Evolutionary conservation across 441 rosid species (phyloP).

Genomic region (Pelargonium australe): DNA sequence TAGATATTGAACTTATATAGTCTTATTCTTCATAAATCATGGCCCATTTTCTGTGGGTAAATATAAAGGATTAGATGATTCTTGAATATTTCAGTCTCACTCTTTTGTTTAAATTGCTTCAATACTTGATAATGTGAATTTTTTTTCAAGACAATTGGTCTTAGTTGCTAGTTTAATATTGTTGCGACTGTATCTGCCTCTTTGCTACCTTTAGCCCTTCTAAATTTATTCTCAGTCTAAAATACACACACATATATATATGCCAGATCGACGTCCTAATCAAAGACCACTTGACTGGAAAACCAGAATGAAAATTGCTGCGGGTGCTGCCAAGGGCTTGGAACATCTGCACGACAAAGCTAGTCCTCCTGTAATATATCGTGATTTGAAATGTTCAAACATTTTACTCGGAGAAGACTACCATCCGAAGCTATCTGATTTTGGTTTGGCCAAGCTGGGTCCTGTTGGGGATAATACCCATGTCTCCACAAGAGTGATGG

Average conservation of each 20-base stretch:
- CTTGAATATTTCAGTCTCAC: background rate
- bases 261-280: conserved; percentile 64
- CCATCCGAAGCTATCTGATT: conserved; percentile 86
- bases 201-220: background rate
- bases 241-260: background rate
- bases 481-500: conserved; percentile 94
- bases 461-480: conserved; percentile 95
- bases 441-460: conserved; percentile 91
- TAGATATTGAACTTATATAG: too few species aligned
- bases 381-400: conserved; percentile 86
- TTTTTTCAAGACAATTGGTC: too few species aligned
- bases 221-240: background rate
- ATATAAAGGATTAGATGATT: background rate
- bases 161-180: background rate
- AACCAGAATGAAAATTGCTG: conserved; percentile 40
- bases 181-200: background rate
- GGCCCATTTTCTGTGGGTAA: background rate
- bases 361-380: conserved; percentile 86
- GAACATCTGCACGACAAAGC: conserved; percentile 82
- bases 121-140: background rate
- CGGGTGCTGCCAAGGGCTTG: conserved; percentile 92
- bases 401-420: conserved; percentile 74
- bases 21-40: too few species aligned
- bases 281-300: conserved; percentile 61
- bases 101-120: background rate